These are phyloP conservation scores for Xylaria sp. DNA, from an alignment of 2,329 filamentous ascomycete species.

Conservation along the genomic window DNA sequence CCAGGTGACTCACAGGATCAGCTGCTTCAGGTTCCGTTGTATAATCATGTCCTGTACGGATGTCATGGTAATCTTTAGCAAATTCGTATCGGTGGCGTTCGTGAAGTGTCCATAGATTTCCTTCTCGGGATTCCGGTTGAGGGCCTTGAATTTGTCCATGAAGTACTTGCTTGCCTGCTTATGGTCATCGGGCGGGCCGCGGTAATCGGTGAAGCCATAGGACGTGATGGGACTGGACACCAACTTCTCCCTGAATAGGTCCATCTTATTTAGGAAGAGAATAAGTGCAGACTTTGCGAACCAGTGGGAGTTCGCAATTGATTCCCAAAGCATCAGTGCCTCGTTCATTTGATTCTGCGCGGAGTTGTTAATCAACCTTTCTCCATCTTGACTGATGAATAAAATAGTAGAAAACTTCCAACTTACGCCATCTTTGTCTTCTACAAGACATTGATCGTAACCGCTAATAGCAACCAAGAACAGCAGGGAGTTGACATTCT, in stretches of 20 bases:
- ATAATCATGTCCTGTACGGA: slow-evolving; percentile 91
- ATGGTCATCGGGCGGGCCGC: slow-evolving; percentile 75
- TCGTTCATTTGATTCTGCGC: slow-evolving; percentile 89
- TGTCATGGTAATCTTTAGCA: slow-evolving; percentile 86
- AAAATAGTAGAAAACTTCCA: slow-evolving; percentile 9
- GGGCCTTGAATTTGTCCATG: slow-evolving; percentile 79
- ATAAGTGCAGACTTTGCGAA: slow-evolving; percentile 85
- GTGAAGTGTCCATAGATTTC: slow-evolving; percentile 72
- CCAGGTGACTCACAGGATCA: slow-evolving; percentile 70
- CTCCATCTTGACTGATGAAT: neutral
- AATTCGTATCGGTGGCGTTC: slow-evolving; percentile 73
- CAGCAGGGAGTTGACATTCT: slow-evolving; percentile 90
- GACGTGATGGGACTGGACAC: slow-evolving; percentile 74
- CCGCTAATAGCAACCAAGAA: slow-evolving; percentile 96
- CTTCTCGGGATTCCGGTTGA: slow-evolving; percentile 75
- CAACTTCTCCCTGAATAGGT: slow-evolving; percentile 83
- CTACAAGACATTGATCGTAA: slow-evolving; percentile 94
- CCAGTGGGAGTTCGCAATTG: slow-evolving; percentile 87
- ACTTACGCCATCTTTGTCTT: slow-evolving; percentile 94
- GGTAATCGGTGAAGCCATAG: slow-evolving; percentile 82
- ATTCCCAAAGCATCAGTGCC: slow-evolving; percentile 87
- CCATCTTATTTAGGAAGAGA: slow-evolving; percentile 88
- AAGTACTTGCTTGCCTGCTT: slow-evolving; percentile 84
- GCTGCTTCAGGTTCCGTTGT: slow-evolving; percentile 81
- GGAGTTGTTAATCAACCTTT: slow-evolving; percentile 24